Percentiles rank a stretch among this genome's conserved stretches.
These are phyloP conservation scores for Adansonia grandidieri DNA, from an alignment of 441 rosid species.

Conservation along the genomic window DNA sequence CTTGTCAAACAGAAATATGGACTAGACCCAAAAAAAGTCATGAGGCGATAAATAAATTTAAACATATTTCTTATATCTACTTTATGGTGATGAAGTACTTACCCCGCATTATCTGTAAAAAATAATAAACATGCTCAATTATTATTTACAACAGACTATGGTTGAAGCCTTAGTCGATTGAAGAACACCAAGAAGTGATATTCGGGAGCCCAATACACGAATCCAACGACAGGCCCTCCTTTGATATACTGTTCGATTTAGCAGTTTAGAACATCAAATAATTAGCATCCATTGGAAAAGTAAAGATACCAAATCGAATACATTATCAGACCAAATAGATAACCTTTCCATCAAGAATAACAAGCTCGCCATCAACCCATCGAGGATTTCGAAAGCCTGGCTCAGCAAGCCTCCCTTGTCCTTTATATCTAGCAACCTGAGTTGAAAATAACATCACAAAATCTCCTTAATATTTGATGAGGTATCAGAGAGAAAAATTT, in stretches of 20 bases:
- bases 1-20: not conserved
- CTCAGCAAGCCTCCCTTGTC: slow-evolving; percentile 96
- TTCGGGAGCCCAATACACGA: slow-evolving; percentile 96
- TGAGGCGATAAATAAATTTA: not conserved
- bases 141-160: slow-evolving; percentile 48
- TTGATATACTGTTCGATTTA: slow-evolving; percentile 67
- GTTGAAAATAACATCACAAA: slow-evolving; percentile 24
- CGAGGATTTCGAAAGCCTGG: slow-evolving; percentile 84
- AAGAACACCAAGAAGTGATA: slow-evolving; percentile 94
- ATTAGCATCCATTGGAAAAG: slow-evolving; percentile 26
- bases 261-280: slow-evolving; percentile 21
- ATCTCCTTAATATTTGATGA: slow-evolving; percentile 22
- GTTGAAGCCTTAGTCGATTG: slow-evolving; percentile 80
- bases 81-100: slow-evolving; percentile 28
- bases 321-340: not conserved
- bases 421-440: slow-evolving; percentile 93
- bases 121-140: slow-evolving; percentile 32
- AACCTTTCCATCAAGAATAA: slow-evolving; percentile 97
- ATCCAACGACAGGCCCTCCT: slow-evolving; percentile 97
- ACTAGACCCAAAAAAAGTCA: not conserved
- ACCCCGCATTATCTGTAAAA: slow-evolving; percentile 35
- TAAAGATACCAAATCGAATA: slow-evolving; percentile 2
- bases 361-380: slow-evolving; percentile 99
- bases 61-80: slow-evolving; percentile 1
- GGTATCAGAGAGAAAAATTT: slow-evolving; percentile 14